Base-by-base conservation (phyloP, 345 rosid species). In the Fremontodendron californicum region DNA sequence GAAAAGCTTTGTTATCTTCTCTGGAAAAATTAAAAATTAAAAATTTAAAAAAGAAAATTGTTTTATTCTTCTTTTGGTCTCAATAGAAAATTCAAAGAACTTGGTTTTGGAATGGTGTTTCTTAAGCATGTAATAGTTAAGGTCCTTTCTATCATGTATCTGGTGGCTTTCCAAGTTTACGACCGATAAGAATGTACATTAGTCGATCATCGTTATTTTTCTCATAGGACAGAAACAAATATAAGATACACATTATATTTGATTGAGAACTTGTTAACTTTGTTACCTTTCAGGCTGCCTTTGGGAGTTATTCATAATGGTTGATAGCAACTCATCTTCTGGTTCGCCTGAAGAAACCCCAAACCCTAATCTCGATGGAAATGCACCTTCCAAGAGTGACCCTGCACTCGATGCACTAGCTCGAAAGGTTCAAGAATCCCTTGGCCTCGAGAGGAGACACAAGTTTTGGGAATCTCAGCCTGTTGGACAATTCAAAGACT, bases 381-480 rank as follows among this genome's bases (percentile, higher is more conserved):
- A 78, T 39, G 52, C 39, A 33, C 73, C 77, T 40, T 48, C 54
- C 0, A 84, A 79, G 68, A 88, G 86, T n/a, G 92, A 91, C 31
- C 76, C 85, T 78, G 78, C 93, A 5, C 85, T 93, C 2, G 93
- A 90, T 52, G 82, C 83, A 15, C 80, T 91, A n/a, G 88, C 87
- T 39, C 81, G 86, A 23, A 86, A 84, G 87, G 82, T 93, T 60
- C 92, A 88, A 69, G 97, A 88, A 43, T 83, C 98, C 9, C 0
- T 79, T 88, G 66, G 81, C 91, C 1, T 72, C 73, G 76, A 87
- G 1, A 89, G 87, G 88, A 87, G 83, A 7, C 97, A 94, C 78
- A 90, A 88, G 85, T 93, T 94, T 78, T 94, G 98, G 98, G 98
- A 92, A 80, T 93, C 95, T 15, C 98, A 93, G 45, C 98, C 98